Evolutionary conservation across 805 yeast species (phyloP).

Genomic region (Metschnikowia borealis): DNA sequence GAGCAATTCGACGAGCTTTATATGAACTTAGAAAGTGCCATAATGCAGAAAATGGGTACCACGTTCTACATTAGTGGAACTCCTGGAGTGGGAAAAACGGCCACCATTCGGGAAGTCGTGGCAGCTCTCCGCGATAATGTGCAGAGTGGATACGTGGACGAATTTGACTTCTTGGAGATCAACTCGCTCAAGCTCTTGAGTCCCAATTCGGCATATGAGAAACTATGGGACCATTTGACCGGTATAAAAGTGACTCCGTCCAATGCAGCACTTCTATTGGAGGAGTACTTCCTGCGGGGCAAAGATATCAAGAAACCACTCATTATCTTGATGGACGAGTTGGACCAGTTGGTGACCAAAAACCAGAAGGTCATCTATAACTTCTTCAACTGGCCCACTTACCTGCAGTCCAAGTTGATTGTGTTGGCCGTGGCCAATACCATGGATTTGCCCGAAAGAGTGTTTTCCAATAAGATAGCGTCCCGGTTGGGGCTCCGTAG

Average conservation of each 20-base stretch:
- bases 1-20: conserved; percentile 72
- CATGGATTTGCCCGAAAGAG: conserved; percentile 93
- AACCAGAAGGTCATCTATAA: conserved; percentile 88
- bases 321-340: conserved; percentile 82
- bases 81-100: conserved; percentile 97
- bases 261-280: conserved; percentile 64
- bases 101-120: conserved; percentile 84
- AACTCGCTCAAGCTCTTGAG: conserved; percentile 83
- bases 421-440: conserved; percentile 95
- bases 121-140: conserved; percentile 50
- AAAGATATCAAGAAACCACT: conserved; percentile 41
- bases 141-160: conserved; percentile 24
- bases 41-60: conserved; percentile 67
- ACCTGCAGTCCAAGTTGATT: conserved; percentile 69
- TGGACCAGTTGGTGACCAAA: conserved; percentile 84
- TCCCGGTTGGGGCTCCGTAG: conserved; percentile 87
- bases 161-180: conserved; percentile 76
- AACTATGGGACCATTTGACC: conserved; percentile 72
- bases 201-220: conserved; percentile 79
- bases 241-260: conserved; percentile 54
- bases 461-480: conserved; percentile 81
- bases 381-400: conserved; percentile 96
- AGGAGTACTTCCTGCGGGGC: conserved; percentile 53
- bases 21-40: conserved; percentile 64
- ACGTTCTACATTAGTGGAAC: conserved; percentile 93